phyloP scores from a whole-genome alignment of 2,329 filamentous ascomycete species.

The Ophiostoma montium region DNA sequence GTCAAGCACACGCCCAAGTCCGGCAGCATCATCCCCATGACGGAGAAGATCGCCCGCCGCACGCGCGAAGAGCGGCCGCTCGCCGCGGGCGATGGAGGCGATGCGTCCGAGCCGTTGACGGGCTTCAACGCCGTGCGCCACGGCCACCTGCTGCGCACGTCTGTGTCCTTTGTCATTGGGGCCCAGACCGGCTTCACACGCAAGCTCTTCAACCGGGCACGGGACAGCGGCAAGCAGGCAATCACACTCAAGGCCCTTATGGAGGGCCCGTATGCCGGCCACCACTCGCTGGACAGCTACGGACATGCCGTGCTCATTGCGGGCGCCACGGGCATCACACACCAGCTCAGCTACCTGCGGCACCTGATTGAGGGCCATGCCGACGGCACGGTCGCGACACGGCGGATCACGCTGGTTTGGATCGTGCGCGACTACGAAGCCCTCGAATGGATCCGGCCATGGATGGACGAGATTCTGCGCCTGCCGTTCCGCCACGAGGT shows the following conservation, averaged over 20 bases:
- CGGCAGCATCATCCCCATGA: constrained; percentile 23
- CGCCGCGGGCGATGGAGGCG: neutral
- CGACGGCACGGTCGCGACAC: constrained; percentile 60
- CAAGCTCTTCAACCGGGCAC: constrained; percentile 59
- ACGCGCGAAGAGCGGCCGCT: constrained; percentile 5
- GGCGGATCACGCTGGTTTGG: constrained; percentile 77
- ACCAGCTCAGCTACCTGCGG: constrained; percentile 78
- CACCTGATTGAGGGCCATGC: constrained; percentile 59
- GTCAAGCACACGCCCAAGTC: constrained; percentile 38
- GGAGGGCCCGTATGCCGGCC: constrained; percentile 79
- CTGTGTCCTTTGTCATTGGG: constrained; percentile 71
- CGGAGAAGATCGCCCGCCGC: constrained; percentile 25
- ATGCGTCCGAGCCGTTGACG: neutral
- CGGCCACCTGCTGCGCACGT: constrained; percentile 29
- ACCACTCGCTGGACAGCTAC: constrained; percentile 80
- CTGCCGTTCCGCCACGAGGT: constrained; percentile 73
- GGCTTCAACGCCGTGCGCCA: constrained; percentile 16
- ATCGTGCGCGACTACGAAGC: constrained; percentile 80
- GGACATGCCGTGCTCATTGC: constrained; percentile 85
- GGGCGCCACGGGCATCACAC: constrained; percentile 87
- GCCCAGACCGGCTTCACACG: constrained; percentile 82
- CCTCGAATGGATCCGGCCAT: constrained; percentile 85
- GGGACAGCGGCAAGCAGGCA: constrained; percentile 33
- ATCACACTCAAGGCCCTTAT: constrained; percentile 58
- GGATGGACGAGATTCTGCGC: constrained; percentile 59